These are phyloP conservation scores for Penicillium lividum DNA, from an alignment of 495 filamentous ascomycete species.

Conservation along the genomic window DNA sequence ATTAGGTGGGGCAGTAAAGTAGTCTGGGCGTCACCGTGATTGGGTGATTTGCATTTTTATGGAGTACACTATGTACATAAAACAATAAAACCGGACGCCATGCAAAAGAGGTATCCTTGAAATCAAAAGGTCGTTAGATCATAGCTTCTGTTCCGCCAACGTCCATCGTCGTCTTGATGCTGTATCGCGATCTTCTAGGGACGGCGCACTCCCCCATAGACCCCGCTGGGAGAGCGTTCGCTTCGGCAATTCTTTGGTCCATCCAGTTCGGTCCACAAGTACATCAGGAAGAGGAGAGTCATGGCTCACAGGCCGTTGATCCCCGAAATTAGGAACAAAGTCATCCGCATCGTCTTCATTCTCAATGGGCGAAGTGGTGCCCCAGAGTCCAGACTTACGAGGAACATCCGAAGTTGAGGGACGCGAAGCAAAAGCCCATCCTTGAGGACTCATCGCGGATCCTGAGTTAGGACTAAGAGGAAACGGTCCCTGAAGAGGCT, in stretches of 20 bases:
- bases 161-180: slow-evolving; percentile 46
- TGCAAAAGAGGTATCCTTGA: slow-evolving; percentile 30
- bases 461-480: slow-evolving; percentile 27
- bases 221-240: slow-evolving; percentile 42
- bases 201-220: slow-evolving; percentile 43
- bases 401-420: slow-evolving; percentile 21
- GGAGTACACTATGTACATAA: background rate
- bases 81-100: slow-evolving; percentile 21
- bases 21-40: slow-evolving; percentile 14
- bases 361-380: slow-evolving; percentile 27
- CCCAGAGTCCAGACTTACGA: slow-evolving; percentile 38
- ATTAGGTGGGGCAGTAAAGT: slow-evolving; percentile 1
- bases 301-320: slow-evolving; percentile 20
- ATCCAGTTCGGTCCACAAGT: slow-evolving; percentile 15
- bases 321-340: slow-evolving; percentile 41
- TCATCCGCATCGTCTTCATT: slow-evolving; percentile 25
- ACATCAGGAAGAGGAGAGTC: slow-evolving; percentile 18
- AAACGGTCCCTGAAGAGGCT: slow-evolving; percentile 28
- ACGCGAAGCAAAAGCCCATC: slow-evolving; percentile 29
- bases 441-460: slow-evolving; percentile 20
- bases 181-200: slow-evolving; percentile 36
- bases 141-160: slow-evolving; percentile 42
- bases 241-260: slow-evolving; percentile 34
- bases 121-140: slow-evolving; percentile 9
- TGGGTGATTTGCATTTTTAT: background rate